Conservation (phyloP, 1,139 yeast species). For the Magnusiomyces paraingens region DNA sequence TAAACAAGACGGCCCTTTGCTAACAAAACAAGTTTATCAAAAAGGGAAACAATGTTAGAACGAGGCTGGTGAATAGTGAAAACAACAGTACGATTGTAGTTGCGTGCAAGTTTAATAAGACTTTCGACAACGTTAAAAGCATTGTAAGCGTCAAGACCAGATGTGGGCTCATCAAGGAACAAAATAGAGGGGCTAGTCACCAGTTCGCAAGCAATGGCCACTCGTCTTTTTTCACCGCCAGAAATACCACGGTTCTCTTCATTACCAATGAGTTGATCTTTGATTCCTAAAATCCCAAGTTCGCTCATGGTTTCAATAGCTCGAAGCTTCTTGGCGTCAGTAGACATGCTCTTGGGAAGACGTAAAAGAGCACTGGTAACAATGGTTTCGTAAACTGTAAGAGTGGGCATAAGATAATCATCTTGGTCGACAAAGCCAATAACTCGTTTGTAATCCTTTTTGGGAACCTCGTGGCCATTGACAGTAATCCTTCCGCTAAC, state of each 20-base stretch:
- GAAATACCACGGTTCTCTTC: conserved; percentile 89
- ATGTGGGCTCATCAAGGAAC: conserved; percentile 83
- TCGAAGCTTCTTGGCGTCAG: conserved; percentile 63
- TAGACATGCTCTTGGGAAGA: conserved; percentile 72
- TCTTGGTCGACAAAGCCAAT: conserved; percentile 98
- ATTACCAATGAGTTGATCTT: conserved; percentile 82
- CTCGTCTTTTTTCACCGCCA: conserved; percentile 85
- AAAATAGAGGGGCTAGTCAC: conserved; percentile 64
- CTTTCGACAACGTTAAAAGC: conserved; percentile 88
- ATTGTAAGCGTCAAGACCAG: conserved; percentile 90
- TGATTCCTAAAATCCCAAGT: conserved; percentile 72
- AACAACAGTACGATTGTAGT: conserved; percentile 77
- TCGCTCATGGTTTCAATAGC: conserved; percentile 83
- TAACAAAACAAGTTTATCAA: conserved; percentile 72
- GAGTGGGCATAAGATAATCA: conserved; percentile 80
- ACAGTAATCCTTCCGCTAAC: conserved; percentile 60
- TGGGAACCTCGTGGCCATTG: conserved; percentile 48
- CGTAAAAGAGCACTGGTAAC: conserved; percentile 84
- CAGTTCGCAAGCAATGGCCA: conserved; percentile 73
- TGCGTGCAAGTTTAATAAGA: conserved; percentile 69
- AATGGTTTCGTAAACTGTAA: conserved; percentile 93
- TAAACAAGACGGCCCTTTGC: conserved; percentile 83
- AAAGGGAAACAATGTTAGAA: conserved; percentile 85
- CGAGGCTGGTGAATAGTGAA: conserved; percentile 98
- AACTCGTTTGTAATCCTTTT: conserved; percentile 51